A percentile compares a stretch with the other conserved stretches of the same genome.
phyloP scores from a whole-genome alignment of 768 basidiomycete genomes.

The Clathrus columnatus region DNA sequence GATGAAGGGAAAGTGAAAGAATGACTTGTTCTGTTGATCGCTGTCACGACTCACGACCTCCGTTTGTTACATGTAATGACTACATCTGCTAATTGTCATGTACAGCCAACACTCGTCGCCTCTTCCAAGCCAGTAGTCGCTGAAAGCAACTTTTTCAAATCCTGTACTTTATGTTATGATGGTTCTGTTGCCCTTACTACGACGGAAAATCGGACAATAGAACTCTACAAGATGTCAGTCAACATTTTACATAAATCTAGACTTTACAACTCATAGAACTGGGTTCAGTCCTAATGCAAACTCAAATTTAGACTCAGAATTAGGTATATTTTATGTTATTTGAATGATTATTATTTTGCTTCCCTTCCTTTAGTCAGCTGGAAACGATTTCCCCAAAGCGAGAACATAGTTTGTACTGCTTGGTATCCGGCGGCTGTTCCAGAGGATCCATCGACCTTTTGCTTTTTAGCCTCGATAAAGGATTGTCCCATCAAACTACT shows the following conservation, averaged over 20 bases:
- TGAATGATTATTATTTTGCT: background rate
- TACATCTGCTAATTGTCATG: background rate
- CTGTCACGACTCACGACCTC: no score
- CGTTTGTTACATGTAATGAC: no score
- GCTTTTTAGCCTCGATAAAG: slow-evolving; percentile 75
- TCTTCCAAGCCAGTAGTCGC: background rate
- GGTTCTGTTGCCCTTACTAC: slow-evolving; percentile 59
- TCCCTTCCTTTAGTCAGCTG: slow-evolving; percentile 12
- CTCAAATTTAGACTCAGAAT: slow-evolving; percentile 1
- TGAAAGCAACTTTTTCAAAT: background rate
- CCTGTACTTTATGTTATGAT: slow-evolving; percentile 41
- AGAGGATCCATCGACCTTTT: slow-evolving; percentile 54
- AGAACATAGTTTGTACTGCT: slow-evolving; percentile 65
- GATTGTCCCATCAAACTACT: slow-evolving; percentile 82
- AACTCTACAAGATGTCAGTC: slow-evolving; percentile 43
- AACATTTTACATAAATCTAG: background rate
- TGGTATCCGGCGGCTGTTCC: slow-evolving; percentile 80
- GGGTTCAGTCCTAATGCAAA: background rate
- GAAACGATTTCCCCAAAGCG: slow-evolving; percentile 39
- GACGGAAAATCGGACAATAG: slow-evolving; percentile 62
- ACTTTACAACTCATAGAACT: background rate
- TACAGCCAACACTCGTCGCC: background rate
- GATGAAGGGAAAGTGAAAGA: no score
- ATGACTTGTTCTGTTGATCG: no score
- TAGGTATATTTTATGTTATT: background rate